These are phyloP conservation scores for Aquilaria agallochum DNA, from an alignment of 441 rosid species.

Conservation along the genomic window DNA sequence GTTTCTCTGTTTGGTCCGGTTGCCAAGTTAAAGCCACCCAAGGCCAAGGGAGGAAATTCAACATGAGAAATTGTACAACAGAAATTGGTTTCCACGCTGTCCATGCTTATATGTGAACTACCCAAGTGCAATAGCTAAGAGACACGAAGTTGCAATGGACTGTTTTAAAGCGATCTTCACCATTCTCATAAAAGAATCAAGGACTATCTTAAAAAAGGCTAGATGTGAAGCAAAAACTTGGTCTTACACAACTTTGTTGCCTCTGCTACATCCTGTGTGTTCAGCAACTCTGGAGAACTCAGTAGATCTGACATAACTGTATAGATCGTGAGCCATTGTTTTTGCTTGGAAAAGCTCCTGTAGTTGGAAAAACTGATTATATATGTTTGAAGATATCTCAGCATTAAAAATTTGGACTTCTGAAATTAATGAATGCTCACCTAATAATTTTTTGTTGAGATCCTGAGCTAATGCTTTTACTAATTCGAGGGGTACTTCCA, in stretches of 20 bases:
- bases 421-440: conserved; percentile 24
- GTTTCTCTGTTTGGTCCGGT: too few species aligned
- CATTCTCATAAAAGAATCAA: background rate
- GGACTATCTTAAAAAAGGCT: background rate
- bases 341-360: conserved; percentile 37
- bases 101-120: too few species aligned
- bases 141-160: background rate
- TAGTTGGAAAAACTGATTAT: conserved; percentile 16
- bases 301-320: conserved; percentile 62
- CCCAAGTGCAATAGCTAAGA: too few species aligned
- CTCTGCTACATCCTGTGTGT: conserved; percentile 19
- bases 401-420: conserved; percentile 11
- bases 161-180: background rate
- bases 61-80: too few species aligned
- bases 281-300: conserved; percentile 56
- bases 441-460: conserved; percentile 28
- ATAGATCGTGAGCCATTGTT: conserved; percentile 68
- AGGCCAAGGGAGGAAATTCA: too few species aligned
- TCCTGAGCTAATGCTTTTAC: conserved; percentile 26
- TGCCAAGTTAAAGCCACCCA: too few species aligned
- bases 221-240: conserved; percentile 4
- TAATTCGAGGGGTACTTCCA: conserved; percentile 29
- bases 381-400: conserved; percentile 4
- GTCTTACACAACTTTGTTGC: conserved; percentile 33
- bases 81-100: too few species aligned